phyloP scores from a whole-genome alignment of 2,329 filamentous ascomycete species.

The Alternaria metachromatica region DNA sequence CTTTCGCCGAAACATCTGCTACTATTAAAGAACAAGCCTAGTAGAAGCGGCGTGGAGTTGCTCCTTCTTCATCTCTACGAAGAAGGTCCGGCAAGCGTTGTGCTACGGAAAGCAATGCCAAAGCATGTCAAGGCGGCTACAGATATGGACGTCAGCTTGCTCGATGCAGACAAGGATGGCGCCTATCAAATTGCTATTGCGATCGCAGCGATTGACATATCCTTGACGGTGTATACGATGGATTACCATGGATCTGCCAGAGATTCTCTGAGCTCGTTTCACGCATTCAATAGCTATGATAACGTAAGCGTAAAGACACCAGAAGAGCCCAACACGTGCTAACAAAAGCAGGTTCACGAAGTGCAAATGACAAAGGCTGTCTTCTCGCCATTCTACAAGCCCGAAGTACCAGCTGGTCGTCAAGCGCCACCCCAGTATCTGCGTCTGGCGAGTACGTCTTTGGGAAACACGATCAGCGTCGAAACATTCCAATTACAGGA shows the following conservation, averaged over 20 bases:
- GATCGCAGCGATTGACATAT: constrained; percentile 79
- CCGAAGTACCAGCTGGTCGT: constrained; percentile 26
- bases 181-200: constrained; percentile 82
- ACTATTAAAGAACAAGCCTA: constrained; percentile 63
- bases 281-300: constrained; percentile 58
- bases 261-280: constrained; percentile 57
- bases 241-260: constrained; percentile 66
- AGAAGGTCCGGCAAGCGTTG: constrained; percentile 58
- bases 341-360: constrained; percentile 47
- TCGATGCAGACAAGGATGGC: constrained; percentile 64
- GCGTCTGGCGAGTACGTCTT: constrained; percentile 80
- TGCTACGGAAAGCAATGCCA: constrained; percentile 66
- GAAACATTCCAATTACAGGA: constrained; percentile 75
- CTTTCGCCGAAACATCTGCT: constrained; percentile 61
- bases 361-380: constrained; percentile 65
- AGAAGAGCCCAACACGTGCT: neutral
- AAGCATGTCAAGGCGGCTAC: constrained; percentile 75
- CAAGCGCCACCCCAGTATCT: constrained; percentile 63
- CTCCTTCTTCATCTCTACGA: constrained; percentile 66
- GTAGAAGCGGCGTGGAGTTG: constrained; percentile 63
- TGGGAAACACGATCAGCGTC: constrained; percentile 79
- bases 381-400: constrained; percentile 55
- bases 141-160: constrained; percentile 76
- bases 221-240: constrained; percentile 78
- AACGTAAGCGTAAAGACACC: constrained; percentile 52